These are phyloP conservation scores for Bauhinia variegata DNA, from an alignment of 306 rosid genomes.

Conservation along the genomic window DNA sequence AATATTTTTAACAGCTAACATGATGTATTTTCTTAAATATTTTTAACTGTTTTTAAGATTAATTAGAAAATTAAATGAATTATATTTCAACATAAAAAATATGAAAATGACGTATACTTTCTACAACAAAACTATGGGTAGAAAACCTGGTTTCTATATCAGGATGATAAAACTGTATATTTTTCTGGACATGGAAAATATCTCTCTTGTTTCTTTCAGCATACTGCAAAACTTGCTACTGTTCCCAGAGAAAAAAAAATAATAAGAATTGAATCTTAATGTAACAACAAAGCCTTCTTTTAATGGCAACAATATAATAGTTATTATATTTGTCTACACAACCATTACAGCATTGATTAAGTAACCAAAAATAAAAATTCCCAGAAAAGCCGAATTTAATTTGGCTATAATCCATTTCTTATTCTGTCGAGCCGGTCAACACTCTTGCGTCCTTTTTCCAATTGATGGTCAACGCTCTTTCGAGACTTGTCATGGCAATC, in stretches of 20 bases:
- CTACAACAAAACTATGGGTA: no score
- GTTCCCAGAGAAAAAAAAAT: slow-evolving; percentile 12
- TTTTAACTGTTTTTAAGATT: no score
- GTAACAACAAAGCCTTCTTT: slow-evolving; percentile 51
- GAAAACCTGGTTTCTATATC: no score
- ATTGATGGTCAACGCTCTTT: slow-evolving; percentile 73
- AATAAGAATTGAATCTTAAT: slow-evolving; percentile 39
- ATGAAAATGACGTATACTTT: no score
- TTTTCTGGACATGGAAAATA: no score
- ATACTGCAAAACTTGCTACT: no score
- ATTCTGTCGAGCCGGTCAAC: slow-evolving; percentile 86
- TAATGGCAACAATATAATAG: slow-evolving; percentile 45
- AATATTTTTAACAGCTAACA: no score
- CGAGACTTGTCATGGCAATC: slow-evolving; percentile 90
- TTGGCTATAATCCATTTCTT: slow-evolving; percentile 54
- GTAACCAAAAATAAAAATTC: slow-evolving; percentile 8
- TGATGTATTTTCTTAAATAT: no score
- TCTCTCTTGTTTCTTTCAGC: no score
- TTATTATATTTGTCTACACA: slow-evolving; percentile 56
- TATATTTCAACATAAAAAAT: no score
- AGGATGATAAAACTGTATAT: no score
- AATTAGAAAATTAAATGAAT: no score
- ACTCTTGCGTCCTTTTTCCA: slow-evolving; percentile 86
- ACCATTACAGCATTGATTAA: slow-evolving; percentile 47
- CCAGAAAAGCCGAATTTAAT: slow-evolving; percentile 54